Percentiles rank a stretch among this genome's conserved stretches.
Evolutionary conservation across 2,329 filamentous ascomycete genomes (phyloP).

Genomic region (Fusarium stilboides): DNA sequence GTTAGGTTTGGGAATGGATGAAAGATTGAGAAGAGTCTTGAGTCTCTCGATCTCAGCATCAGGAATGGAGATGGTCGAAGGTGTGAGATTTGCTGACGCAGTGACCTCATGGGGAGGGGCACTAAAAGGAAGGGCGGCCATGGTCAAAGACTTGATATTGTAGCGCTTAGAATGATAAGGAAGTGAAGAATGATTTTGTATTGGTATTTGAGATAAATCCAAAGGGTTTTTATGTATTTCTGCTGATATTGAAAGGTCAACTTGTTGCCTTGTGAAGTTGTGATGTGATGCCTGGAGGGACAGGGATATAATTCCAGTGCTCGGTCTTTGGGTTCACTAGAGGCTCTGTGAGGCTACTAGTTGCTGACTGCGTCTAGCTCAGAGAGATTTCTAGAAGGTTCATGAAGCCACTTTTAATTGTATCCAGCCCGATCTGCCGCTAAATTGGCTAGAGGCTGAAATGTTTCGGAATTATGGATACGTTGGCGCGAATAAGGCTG

Average conservation of each 20-base stretch:
- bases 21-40: conserved; percentile 18
- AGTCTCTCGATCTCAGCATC: conserved; percentile 14
- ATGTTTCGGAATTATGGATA: too few species aligned
- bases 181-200: too few species aligned
- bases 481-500: too few species aligned
- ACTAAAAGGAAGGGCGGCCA: conserved; percentile 11
- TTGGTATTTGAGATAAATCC: neutral
- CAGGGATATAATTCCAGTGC: too few species aligned
- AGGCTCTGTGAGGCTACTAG: too few species aligned
- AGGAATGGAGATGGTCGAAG: conserved; percentile 18
- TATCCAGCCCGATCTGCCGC: neutral
- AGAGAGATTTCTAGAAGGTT: neutral
- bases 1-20: neutral
- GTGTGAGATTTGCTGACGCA: conserved; percentile 25
- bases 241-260: neutral
- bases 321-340: too few species aligned
- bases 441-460: neutral
- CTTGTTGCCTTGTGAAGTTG: neutral
- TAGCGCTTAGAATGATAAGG: neutral
- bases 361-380: too few species aligned
- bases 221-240: neutral
- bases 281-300: neutral
- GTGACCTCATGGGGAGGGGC: neutral
- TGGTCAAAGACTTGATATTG: neutral
- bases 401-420: neutral